phyloP scores from a whole-genome alignment of 2,329 filamentous ascomycete species.

The Botrytis medusae region DNA sequence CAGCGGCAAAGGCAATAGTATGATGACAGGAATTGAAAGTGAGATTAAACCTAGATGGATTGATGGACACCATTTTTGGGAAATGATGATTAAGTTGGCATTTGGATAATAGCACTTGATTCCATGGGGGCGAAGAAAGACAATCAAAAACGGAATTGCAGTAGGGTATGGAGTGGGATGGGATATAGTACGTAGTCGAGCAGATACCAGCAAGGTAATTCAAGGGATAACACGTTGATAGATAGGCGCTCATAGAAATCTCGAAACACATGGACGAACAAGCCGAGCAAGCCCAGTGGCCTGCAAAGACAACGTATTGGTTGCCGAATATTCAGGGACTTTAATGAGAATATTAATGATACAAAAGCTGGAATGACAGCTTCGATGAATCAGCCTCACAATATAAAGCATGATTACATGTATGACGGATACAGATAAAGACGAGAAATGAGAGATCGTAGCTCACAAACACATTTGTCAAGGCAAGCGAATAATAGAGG shows the following conservation, averaged over 20 bases:
- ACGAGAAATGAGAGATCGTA: neutral
- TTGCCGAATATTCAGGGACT: neutral
- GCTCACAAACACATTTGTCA: neutral
- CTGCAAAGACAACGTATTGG: neutral
- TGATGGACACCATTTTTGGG: neutral
- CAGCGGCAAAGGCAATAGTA: neutral
- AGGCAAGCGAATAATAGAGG: neutral
- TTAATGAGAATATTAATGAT: neutral
- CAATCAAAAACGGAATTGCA: no score
- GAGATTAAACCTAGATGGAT: neutral
- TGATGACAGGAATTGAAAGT: neutral
- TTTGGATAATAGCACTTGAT: constrained; percentile 1
- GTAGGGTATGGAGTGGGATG: neutral
- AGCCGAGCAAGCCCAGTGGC: neutral
- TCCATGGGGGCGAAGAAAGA: neutral
- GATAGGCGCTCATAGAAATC: neutral
- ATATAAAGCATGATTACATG: neutral
- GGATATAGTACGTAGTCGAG: neutral
- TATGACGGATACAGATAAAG: neutral
- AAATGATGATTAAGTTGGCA: neutral
- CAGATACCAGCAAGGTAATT: neutral
- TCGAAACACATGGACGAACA: neutral
- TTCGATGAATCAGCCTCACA: neutral
- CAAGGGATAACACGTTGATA: neutral
- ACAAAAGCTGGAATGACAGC: neutral